A percentile compares a stretch with the other conserved stretches of the same genome.
These are phyloP conservation scores for Telfairia occidentalis DNA, from an alignment of 331 rosid genomes.

Conservation along the genomic window DNA sequence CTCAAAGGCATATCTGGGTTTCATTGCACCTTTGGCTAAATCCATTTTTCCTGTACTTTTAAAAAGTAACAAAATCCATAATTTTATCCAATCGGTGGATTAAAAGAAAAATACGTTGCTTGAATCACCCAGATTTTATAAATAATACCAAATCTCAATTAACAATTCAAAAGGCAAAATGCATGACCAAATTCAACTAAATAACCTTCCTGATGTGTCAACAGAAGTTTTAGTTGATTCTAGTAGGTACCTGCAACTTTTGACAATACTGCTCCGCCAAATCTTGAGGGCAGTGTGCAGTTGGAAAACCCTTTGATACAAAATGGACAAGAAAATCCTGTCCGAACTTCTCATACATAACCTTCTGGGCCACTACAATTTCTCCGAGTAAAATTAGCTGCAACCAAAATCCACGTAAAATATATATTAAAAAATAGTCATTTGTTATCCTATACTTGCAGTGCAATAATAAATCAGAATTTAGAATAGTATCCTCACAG, in stretches of 20 bases:
- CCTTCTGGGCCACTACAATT: constrained; percentile 91
- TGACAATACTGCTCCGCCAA: constrained; percentile 76
- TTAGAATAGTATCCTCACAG: constrained; percentile 44
- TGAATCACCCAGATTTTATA: neutral
- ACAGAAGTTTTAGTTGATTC: neutral
- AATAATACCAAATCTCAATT: neutral
- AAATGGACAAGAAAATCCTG: constrained; percentile 66
- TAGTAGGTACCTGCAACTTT: constrained; percentile 58
- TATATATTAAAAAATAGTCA: neutral
- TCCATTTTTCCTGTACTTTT: neutral
- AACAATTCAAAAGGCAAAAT: neutral
- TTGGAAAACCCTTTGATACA: constrained; percentile 54
- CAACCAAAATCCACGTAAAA: constrained; percentile 7
- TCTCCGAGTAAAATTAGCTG: constrained; percentile 92
- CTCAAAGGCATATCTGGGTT: neutral
- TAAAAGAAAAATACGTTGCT: neutral
- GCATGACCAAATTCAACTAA: neutral
- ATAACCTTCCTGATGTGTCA: neutral
- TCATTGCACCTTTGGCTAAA: neutral
- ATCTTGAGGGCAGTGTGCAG: constrained; percentile 72
- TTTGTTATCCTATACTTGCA: neutral
- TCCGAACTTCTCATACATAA: constrained; percentile 88
- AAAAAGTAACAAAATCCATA: neutral
- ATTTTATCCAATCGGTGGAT: neutral
- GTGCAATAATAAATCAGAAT: neutral